Evolutionary conservation across 495 filamentous ascomycete species (phyloP), one percentile per base, ranked within the genome.

Genomic region (Neohortaea acidophila): DNA sequence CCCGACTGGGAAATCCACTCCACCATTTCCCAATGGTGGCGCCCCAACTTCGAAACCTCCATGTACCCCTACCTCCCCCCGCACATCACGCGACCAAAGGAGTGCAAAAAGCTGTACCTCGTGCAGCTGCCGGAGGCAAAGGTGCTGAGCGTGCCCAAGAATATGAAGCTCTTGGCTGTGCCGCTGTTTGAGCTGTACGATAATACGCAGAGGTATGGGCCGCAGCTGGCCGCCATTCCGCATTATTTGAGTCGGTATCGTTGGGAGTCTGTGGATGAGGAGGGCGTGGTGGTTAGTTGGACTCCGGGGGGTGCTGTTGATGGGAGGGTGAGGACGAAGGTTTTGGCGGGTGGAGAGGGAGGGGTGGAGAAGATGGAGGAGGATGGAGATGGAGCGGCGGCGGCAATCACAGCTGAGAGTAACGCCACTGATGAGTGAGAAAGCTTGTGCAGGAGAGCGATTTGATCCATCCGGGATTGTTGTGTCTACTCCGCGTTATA

Each of bases 21-120:
- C 51, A 91, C 84, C 2, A 69, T 97, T 32, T 87, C 89, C 25
- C 85, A 93, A 63, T 97, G 91, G 89, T 97, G 85, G 85, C 68
- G 89, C 20, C 89, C 89, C 28, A 96, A 94, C 62, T 94, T 96
- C 53, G 89, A 97, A 65, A 97, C 89, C 1, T 96, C 94, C 66
- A 94, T 94, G 89, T 97, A 97, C 58, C 89, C 89, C 0, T 97
- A 92, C 60, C 75, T 94, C 30, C 89, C 89, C 5, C 81, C 84
- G 13, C 89, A 97, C 59, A 81, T 93, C 41, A 93, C 89, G 7
- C 70, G 91, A 28, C 89, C 89, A 13, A 97, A 94, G 67, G 89
- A 97, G 68, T 94, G 86, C 66, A 97, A 97, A 69, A 97, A 97
- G 70, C 66, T 94, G 33, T 97, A 94, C 57, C 82, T 96, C 39